Evolutionary conservation across 345 rosid species (phyloP).

Genomic region (Citrus sinensis): DNA sequence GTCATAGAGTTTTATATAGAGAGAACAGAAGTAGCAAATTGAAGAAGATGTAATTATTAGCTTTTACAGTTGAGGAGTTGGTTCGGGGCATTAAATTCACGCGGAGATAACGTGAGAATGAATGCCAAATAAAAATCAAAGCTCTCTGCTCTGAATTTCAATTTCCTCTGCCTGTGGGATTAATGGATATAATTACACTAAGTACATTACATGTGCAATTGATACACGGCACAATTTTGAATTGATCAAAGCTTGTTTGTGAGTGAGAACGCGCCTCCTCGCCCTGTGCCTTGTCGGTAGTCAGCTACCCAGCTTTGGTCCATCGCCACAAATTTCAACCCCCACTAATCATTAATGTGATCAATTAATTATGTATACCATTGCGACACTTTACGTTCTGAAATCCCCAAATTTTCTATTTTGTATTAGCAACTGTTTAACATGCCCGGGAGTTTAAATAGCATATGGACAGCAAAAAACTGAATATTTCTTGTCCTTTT

Average conservation of each 20-base stretch:
- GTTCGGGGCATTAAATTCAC: slow-evolving; percentile 32
- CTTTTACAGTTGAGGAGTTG: slow-evolving; percentile 24
- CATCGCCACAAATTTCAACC: background rate
- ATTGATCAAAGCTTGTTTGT: background rate
- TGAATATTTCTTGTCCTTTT: no score
- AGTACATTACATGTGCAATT: no score
- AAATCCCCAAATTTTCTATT: background rate
- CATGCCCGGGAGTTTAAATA: background rate
- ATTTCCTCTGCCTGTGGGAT: background rate
- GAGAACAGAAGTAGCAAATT: background rate
- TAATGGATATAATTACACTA: background rate
- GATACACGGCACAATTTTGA: background rate
- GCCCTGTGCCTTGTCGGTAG: background rate
- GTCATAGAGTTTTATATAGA: slow-evolving; percentile 22
- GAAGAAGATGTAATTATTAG: background rate
- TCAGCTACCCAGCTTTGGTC: background rate
- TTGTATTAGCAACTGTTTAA: background rate
- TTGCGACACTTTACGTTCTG: background rate
- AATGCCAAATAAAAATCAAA: background rate
- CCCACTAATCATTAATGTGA: background rate
- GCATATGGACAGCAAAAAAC: background rate
- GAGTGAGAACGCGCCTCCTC: background rate
- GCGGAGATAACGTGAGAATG: slow-evolving; percentile 19
- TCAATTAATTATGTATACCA: background rate
- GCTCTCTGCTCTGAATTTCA: background rate